Base-by-base conservation (phyloP, 2,329 filamentous ascomycete species). In the Pseudogymnoascus sp. region DNA sequence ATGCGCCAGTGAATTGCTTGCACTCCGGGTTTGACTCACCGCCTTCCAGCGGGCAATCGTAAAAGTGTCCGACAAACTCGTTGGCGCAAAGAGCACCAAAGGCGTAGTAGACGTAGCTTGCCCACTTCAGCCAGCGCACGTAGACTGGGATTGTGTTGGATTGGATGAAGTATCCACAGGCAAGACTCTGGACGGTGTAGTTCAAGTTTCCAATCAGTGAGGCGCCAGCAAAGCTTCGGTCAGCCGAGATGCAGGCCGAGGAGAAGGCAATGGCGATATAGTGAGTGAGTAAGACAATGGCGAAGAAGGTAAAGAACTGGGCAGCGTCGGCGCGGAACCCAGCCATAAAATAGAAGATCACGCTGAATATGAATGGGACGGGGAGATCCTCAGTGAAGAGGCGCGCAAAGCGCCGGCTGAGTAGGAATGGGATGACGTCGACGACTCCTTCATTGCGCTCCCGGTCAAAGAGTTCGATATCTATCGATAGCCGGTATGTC, bases 261-360 rank as follows among this genome's bases (percentile, higher is more conserved):
- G 89, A 87, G 67, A 88, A 87, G 0, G 83, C 87, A 8, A 92
- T 82, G 1, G 87, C 83, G 36, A 90, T 85, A 65, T 90, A 90
- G 62, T 92, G 89, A 47, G 84, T 85, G 2, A 91, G 71, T 4
- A 92, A 71, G 0, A 85, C 81, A 37, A 91, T 78, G 2, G 80
- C 76, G 65, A 91, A 87, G 74, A 91, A 92, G 0, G 80, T 84
- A 62, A 92, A 85, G 71, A 91, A 91, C 60, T 87, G 82, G 1
- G 68, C 73, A 0, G 79, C 82, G 7, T 85, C 80, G 2, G 80
- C 77, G 53, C 88, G 82, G 66, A 91, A 89, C 0, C 87, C 88
- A 6, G 84, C 82, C 86, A 91, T 90, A 71, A 90, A 91, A 71
- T 91, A 92, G 68, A 85, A 86, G 6, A 91, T 86, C 1, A 85